Base-by-base conservation (phyloP, 2,329 filamentous ascomycete species). In the Albophoma yamanashiensis region DNA sequence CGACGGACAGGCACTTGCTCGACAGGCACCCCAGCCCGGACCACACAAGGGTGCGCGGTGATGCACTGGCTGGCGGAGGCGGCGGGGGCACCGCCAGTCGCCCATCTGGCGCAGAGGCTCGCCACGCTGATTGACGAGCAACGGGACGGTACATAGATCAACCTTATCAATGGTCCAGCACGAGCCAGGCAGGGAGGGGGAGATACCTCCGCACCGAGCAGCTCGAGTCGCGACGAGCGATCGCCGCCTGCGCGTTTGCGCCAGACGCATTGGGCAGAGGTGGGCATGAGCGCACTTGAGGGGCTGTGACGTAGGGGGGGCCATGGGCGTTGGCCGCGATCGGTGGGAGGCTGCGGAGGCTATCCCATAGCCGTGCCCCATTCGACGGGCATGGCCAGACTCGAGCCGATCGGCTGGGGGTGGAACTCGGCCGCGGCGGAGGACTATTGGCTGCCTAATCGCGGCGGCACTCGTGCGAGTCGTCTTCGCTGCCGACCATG, bases 311-410 rank as follows among this genome's bases (percentile, higher is more conserved):
- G 50, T 53, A 31, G 27, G 3, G 27, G 9, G 27, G 3, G 25
- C 3, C 27, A 31, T 17, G 22, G 45, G 17, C 55, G 55, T 43
- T 39, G 56, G 60, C 56, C 39, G 42, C 59, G 56, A 62, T 62
- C 61, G 59, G 57, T 62, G 58, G 59, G 27, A n/a, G 57, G 22
- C 20, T n/a, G 31, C 42, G 12, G 55, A 39, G 42, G 7, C n/a
- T 43, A 22, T 45, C 8, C 34, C 34, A 4, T 8, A 8, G 34
- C 34, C 34, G 34, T 36, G 9, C 34, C 34, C 34, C 43, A 22
- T 27, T n/a, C 25, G 43, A 17, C 39, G 27, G 27, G 3, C 27
- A 31, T 3, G 9, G 27, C 27, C 25, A 27, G 17, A 27, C 40
- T 47, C n/a, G 42, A 42, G 39, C 42, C 40, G 42, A 56, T 42